Evolutionary conservation across 805 yeast species (phyloP).

Genomic region (Kuraishia floccosa): DNA sequence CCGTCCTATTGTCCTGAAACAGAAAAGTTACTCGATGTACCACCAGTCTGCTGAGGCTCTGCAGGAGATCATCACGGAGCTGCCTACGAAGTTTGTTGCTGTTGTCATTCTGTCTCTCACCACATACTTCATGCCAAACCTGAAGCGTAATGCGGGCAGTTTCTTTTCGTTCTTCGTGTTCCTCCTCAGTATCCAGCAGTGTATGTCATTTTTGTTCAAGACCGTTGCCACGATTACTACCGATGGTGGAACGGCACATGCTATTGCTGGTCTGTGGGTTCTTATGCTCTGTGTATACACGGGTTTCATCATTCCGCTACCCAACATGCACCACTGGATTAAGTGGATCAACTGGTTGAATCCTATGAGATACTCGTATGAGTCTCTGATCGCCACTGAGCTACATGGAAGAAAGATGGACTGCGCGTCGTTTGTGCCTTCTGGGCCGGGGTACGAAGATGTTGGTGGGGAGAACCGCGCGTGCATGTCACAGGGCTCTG

Average conservation of each 20-base stretch:
- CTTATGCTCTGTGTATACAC: conserved; percentile 48
- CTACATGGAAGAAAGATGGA: conserved; percentile 40
- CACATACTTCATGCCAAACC: conserved; percentile 40
- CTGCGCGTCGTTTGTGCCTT: conserved; percentile 41
- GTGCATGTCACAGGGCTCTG: conserved; percentile 50
- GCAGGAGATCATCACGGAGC: conserved; percentile 41
- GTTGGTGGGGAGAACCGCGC: conserved; percentile 26
- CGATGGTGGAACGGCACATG: conserved; percentile 45
- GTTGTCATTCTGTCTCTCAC: conserved; percentile 33
- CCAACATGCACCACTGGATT: conserved; percentile 48
- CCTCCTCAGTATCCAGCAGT: conserved; percentile 32
- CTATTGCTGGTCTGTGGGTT: conserved; percentile 41
- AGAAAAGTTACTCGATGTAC: conserved; percentile 49
- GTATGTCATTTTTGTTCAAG: conserved; percentile 42
- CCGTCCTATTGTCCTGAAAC: conserved; percentile 56
- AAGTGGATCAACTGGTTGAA: conserved; percentile 42
- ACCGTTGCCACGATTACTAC: conserved; percentile 40
- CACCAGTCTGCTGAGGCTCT: conserved; percentile 56
- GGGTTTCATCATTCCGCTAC: conserved; percentile 31
- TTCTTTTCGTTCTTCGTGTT: conserved; percentile 39
- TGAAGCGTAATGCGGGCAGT: conserved; percentile 41
- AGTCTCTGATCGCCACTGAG: conserved; percentile 45
- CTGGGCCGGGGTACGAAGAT: conserved; percentile 40
- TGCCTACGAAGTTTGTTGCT: conserved; percentile 44
- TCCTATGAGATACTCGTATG: conserved; percentile 38